Conservation (phyloP, 345 rosid species). For the Eucalyptus cloeziana region DNA sequence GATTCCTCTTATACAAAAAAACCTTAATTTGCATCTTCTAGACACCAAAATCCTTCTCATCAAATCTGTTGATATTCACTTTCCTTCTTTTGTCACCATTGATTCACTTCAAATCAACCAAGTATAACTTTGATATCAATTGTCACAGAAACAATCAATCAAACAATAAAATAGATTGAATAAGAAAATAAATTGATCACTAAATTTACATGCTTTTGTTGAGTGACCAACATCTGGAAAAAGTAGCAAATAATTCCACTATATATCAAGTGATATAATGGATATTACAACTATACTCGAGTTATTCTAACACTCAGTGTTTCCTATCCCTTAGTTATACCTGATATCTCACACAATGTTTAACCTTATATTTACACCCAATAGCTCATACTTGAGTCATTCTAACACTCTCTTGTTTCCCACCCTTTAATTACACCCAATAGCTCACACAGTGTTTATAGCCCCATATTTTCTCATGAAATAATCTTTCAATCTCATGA, state of each 20-base stretch:
- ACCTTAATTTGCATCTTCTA: background rate
- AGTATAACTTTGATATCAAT: background rate
- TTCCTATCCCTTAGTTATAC: background rate
- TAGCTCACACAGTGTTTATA: too few species aligned
- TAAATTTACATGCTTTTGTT: background rate
- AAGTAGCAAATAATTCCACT: background rate
- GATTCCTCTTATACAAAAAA: background rate
- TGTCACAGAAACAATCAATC: background rate
- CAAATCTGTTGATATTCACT: background rate
- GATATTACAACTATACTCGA: background rate
- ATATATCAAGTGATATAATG: background rate
- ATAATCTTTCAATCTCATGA: background rate
- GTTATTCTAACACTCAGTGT: background rate
- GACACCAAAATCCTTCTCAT: background rate
- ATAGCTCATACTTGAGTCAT: too few species aligned
- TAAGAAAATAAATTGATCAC: background rate
- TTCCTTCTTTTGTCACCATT: background rate
- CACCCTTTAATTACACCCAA: too few species aligned
- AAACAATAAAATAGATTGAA: background rate
- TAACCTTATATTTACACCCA: background rate
- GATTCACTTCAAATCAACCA: background rate
- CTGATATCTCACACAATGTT: background rate
- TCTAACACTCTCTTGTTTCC: too few species aligned
- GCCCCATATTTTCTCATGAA: too few species aligned
- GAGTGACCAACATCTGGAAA: background rate